Percentiles rank a stretch among this genome's conserved stretches.
Conservation (phyloP, 441 rosid genomes). For the Eutrema salsugineum region DNA sequence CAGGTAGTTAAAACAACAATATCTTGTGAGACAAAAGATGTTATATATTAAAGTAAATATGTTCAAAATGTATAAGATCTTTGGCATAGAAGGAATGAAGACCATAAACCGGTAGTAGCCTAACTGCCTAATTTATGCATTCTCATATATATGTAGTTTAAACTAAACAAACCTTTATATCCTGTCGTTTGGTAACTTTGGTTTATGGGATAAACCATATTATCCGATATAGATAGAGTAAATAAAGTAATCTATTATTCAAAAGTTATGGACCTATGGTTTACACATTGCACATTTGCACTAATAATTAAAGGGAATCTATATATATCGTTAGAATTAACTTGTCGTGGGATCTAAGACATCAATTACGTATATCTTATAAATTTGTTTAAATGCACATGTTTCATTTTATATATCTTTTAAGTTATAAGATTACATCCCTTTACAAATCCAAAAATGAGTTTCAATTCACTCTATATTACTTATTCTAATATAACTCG, state of each 20-base stretch:
- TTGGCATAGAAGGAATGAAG: conserved; percentile 15
- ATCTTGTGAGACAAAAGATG: conserved; percentile 17
- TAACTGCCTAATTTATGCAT: conserved; percentile 6
- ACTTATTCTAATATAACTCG: neutral
- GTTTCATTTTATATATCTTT: neutral
- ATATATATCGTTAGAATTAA: neutral
- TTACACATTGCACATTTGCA: too few relatives aligned
- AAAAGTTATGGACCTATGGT: neutral
- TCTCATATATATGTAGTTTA: conserved; percentile 9
- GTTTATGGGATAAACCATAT: conserved; percentile 14
- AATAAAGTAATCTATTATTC: neutral
- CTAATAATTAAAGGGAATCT: too few relatives aligned
- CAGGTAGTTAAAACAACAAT: conserved; percentile 10
- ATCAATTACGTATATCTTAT: conserved; percentile 1
- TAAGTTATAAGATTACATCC: neutral
- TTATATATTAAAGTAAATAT: too few relatives aligned
- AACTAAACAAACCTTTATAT: conserved; percentile 16
- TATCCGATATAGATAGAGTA: conserved; percentile 18
- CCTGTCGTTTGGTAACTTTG: conserved; percentile 15
- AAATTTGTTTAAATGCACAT: neutral
- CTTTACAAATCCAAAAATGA: too few relatives aligned
- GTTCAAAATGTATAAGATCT: conserved; percentile 21
- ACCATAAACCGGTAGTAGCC: conserved; percentile 3
- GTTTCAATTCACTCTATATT: too few relatives aligned
- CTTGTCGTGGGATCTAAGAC: conserved; percentile 2